Base-by-base conservation (phyloP, 768 basidiomycete genomes). In the Piloderma croceum region DNA sequence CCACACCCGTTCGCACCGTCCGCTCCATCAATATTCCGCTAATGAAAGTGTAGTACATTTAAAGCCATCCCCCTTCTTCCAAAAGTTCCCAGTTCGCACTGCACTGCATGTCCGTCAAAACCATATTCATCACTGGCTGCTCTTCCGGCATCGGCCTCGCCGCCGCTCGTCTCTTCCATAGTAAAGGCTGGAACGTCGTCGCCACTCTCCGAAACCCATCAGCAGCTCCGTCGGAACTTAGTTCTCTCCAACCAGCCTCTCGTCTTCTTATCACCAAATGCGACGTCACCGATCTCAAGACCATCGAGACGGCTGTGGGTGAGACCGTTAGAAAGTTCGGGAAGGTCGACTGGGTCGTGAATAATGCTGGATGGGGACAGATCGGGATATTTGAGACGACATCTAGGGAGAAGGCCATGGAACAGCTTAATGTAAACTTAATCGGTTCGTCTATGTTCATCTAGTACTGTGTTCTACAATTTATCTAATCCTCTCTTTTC, bases 351-450 rank as follows among this genome's bases (percentile, higher is more conserved):
- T 29, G 50, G 2, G 38, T 55, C 5, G 29, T 55, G 6, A 53
- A 53, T 44, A 55, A 55, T 33, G 53, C 53, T n/a, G 53, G 52
- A 13, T 53, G 44, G 22, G 51, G 44, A 1, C 51, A 43, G 19
- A 43, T 31, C 23, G 53, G 53, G 4, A 19, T 54, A 23, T 54
- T 54, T 31, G 53, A 54, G 37, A 46, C 44, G 20, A 46, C 50
- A 10, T 39, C 51, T 7, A 32, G 51, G 23, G 53, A 54, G 24
- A 34, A 42, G 31, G 41, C 52, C 1, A 45, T 47, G 39, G 46
- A 44, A 34, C 53, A 54, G 24, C 50, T 54, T 34, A 49, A 50
- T 31, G 51, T 52, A 7, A 54, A 54, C 19, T 15, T 54, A 5
- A 49, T 54, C 36, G 53, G 53, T 47, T 25, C 9, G 45, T 34